Evolutionary conservation across 805 yeast species (phyloP), one percentile per base, ranked within the genome.

Genomic region (Tetrapisispora namnaoensis): DNA sequence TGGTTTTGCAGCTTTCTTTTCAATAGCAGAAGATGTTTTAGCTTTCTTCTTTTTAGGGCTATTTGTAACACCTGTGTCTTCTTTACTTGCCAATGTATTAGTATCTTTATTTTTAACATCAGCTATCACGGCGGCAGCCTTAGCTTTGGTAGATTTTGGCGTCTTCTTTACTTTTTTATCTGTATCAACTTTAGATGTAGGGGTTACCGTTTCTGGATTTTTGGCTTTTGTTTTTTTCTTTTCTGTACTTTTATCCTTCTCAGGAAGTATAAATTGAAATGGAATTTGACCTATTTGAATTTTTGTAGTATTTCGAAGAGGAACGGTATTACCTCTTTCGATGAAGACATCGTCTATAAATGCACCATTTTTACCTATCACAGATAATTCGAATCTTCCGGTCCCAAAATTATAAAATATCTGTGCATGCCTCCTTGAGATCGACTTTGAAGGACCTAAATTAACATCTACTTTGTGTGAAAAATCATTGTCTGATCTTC

Each of bases 391-490:
- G 61, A 93, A 93, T 54, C 95, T 70, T 63, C 91, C 98, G 3
- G 95, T 89, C 3, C 96, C 98, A 67, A 93, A 93, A 63, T 93
- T 93, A 70, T 91, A 93, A 64, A 90, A 91, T 16, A 93, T 91
- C 67, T 87, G 90, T 4, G 98, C 99, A 67, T 93, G 99, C 51
- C 88, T 75, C 61, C 99, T 72, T 6, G 96, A 88, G 17, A 93
- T 88, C 10, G 97, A 95, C 70, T 93, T 93, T 39, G 90, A 86
- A 14, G 86, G 80, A 10, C 96, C 95, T 41, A 93, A 68, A 70
- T 93, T 96, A 40, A 93, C 96, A 69, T 91, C 99, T 11, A 91
- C 86, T 4, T 86, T 77, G 57, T 84, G 83, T 11, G 72, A 61
- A 47, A 73, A 78, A 55, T 83, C 83, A 48, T 82, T 78, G 58